Evolutionary conservation across 2,329 filamentous ascomycete genomes (phyloP).

Genomic region (Stachybotrys chartarum): DNA sequence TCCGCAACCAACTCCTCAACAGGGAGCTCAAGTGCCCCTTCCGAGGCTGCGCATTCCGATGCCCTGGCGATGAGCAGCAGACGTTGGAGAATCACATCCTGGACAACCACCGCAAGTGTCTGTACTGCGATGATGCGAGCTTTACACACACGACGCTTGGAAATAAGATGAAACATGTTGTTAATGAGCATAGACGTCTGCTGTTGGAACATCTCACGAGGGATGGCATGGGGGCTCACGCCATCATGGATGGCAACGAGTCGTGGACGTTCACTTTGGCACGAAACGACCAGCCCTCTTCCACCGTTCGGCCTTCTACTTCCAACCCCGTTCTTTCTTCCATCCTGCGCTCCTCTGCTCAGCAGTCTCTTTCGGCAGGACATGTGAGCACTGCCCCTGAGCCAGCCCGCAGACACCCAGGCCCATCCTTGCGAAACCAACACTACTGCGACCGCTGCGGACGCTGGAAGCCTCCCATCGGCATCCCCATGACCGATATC

Average conservation of each 20-base stretch:
- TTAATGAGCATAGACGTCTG: not conserved
- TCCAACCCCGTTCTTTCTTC: not conserved
- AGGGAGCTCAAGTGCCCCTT: not conserved
- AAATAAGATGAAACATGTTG: not conserved
- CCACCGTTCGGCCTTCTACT: not conserved
- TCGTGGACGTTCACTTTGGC: not conserved
- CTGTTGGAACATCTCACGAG: not conserved
- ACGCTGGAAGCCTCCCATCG: not conserved
- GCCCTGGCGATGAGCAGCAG: not conserved
- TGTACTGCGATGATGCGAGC: not conserved
- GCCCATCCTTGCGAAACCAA: not conserved
- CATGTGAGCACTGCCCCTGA: not conserved
- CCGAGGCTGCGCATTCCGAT: not conserved
- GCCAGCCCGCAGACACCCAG: not conserved
- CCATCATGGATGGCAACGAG: not conserved
- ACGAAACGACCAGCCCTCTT: not conserved
- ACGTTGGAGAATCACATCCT: not conserved
- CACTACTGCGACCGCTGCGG: not conserved
- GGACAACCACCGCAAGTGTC: not conserved
- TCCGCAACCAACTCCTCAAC: not conserved
- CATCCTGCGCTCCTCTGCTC: not conserved
- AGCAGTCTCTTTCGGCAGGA: not conserved
- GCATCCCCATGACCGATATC: not conserved
- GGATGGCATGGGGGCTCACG: not conserved
- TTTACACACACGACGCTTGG: not conserved